These are phyloP conservation scores for Mycena galopus DNA, from an alignment of 768 basidiomycete species.

Conservation along the genomic window DNA sequence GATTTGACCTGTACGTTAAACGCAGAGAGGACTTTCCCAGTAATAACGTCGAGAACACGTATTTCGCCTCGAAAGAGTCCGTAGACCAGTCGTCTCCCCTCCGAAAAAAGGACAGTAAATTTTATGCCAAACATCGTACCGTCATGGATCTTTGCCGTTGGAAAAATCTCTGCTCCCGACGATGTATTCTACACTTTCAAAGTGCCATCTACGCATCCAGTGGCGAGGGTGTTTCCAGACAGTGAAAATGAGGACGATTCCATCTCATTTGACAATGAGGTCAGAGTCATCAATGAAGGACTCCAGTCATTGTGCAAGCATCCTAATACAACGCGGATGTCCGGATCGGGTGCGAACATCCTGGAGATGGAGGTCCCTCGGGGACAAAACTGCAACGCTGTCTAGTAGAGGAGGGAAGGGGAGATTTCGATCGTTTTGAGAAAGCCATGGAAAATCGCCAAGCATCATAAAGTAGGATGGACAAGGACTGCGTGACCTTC, in stretches of 20 bases:
- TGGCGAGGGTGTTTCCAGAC: neutral
- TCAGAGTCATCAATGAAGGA: conserved; percentile 13
- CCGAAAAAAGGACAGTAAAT: neutral
- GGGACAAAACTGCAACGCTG: conserved; percentile 9
- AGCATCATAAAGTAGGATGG: neutral
- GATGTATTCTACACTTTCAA: neutral
- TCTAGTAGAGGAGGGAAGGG: conserved; percentile 6
- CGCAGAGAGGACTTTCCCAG: neutral
- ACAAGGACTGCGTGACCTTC: no score
- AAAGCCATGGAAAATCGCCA: conserved; percentile 21
- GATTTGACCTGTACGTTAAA: neutral
- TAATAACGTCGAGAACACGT: neutral
- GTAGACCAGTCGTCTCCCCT: neutral
- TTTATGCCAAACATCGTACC: neutral
- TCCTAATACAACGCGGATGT: neutral
- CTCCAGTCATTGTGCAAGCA: conserved; percentile 1
- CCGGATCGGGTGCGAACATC: neutral
- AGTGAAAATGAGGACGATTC: neutral
- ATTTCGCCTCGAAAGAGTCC: neutral
- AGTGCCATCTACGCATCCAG: neutral
- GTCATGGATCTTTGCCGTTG: neutral
- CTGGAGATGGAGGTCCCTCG: neutral
- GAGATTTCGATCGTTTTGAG: neutral
- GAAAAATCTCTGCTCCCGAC: neutral
- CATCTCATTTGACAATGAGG: neutral